Evolutionary conservation across 1,284 basidiomycete genomes (phyloP), one percentile per base, ranked within the genome.

Genomic region (Hemileia vastatrix): DNA sequence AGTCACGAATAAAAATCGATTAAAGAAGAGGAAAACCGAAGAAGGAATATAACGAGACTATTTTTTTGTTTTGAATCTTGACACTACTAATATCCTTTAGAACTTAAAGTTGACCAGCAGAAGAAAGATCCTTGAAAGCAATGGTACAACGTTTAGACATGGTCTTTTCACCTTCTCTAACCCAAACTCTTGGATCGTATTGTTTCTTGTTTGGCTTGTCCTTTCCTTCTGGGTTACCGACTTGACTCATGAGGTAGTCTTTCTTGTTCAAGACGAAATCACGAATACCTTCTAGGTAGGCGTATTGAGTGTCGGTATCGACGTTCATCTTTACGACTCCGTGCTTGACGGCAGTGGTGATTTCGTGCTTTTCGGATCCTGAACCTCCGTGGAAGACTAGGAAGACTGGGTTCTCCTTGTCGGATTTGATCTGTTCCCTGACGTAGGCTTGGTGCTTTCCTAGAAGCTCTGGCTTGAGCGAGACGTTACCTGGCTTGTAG

Each of bases 321-420:
- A 93, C 89, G 79, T 93, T 93, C 90, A 93, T 93, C 82, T 96
- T 95, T 75, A 95, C 86, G 57, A 94, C 94, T 77, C 94, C 94
- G 78, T 94, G 84, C 65, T 79, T 73, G 70, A 97, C 94, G 62
- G 93, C 94, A 54, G 87, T 91, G 73, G 81, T 81, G 80, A 98
- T 98, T 80, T 98, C 95, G 64, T 95, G 86, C 81, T 93, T 92
- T 72, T 87, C 86, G 43, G 94, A 97, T 64, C 95, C 94, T 63
- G 94, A 97, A 71, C 94, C 94, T 79, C 94, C 94, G 82, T 98
- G 95, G 91, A 98, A 98, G 79, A 98, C 94, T 66, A 98, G 88
- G 86, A 87, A 97, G 72, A 94, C 79, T 72, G 92, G 91, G 79
- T 90, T 84, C 71, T 83, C 80, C 70, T 80, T 77, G 71, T 82